Evolutionary conservation across 1,284 basidiomycete species (phyloP), one percentile per base, ranked within the genome.

Genomic region (Sanghuangporus baumii): DNA sequence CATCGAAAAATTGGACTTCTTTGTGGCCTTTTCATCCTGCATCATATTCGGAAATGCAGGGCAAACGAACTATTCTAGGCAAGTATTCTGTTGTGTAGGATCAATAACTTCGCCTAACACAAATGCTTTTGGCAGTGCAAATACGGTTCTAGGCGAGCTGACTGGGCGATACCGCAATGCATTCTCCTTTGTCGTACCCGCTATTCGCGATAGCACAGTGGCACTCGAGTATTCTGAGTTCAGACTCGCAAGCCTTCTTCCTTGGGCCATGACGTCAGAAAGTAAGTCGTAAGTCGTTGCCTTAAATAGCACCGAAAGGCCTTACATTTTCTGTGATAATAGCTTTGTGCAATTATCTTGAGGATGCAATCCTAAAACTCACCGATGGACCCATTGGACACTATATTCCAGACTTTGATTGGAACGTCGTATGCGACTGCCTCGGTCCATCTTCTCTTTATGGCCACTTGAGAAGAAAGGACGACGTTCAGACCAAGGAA

Each of bases 21-120:
- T 78, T 1, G 62, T 78, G 43, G 68, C 72, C 0, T 74, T 78
- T 61, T 75, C 77, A 0, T 76, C 76, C 0, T 67, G 78, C 1
- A 68, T 73, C 1, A 51, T 74, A 18, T 73, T 76, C 52, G 78
- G 78, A 6, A 76, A 71, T 63, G 67, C 70, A 11, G 78, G 77
- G 0, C 77, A 80, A 65, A 74, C 77, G 1, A 78, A 75, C 61
- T 79, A 79, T 67, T 68, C 73, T 2, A 69, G 69, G 76, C 78
- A 57, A 61, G 74, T 7, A 54, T 37, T 11, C 23, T 52, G 1
- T 31, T n/a, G 20, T 36, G 14, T 57, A 34, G n/a, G 23, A 46
- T 64, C n/a, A 60, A 34, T 8, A 8, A 8, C 8, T 41, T 41
- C 20, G 6, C 12, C 46, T 48, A 12, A 48, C 46, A 6, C 6